A percentile compares a stretch with the other conserved stretches of the same genome.
These are phyloP conservation scores for Davidsoniella australis DNA, from an alignment of 2,329 filamentous ascomycete species.

Conservation along the genomic window DNA sequence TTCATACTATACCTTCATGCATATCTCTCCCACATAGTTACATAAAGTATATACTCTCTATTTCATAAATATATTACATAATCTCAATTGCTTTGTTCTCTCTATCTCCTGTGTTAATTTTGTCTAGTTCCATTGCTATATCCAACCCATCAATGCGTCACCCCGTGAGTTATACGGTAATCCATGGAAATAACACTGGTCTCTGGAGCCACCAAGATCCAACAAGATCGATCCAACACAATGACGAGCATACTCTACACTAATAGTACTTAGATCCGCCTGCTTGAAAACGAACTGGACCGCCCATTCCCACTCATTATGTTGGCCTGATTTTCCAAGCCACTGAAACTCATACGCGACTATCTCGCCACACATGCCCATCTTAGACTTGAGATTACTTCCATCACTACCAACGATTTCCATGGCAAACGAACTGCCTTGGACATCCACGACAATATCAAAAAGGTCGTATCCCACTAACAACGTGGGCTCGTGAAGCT, in stretches of 20 bases:
- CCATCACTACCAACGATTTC: slow-evolving; percentile 5
- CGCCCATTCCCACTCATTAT: slow-evolving; percentile 8
- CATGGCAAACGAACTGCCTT: slow-evolving; percentile 2
- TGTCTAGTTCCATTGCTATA: neutral
- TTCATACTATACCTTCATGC: no score
- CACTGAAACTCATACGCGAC: slow-evolving; percentile 7
- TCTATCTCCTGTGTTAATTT: neutral
- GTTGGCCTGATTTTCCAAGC: neutral
- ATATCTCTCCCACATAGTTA: neutral
- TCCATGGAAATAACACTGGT: slow-evolving; percentile 9
- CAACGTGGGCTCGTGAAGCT: neutral
- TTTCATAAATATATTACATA: neutral
- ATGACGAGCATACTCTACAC: slow-evolving; percentile 8
- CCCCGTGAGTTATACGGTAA: slow-evolving; percentile 7
- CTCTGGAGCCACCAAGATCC: slow-evolving; percentile 6
- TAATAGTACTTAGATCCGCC: slow-evolving; percentile 7
- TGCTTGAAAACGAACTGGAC: slow-evolving; percentile 8
- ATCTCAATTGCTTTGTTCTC: no score
- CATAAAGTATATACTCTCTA: slow-evolving; percentile 1
- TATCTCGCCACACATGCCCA: slow-evolving; percentile 10
- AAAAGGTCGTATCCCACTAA: neutral
- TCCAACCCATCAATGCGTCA: slow-evolving; percentile 7
- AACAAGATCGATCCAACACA: slow-evolving; percentile 10
- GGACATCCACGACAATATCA: slow-evolving; percentile 6
- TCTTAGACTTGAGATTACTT: slow-evolving; percentile 7